These are phyloP conservation scores for Jacaranda copaia DNA, from an alignment of 257 asterid species.

Conservation along the genomic window DNA sequence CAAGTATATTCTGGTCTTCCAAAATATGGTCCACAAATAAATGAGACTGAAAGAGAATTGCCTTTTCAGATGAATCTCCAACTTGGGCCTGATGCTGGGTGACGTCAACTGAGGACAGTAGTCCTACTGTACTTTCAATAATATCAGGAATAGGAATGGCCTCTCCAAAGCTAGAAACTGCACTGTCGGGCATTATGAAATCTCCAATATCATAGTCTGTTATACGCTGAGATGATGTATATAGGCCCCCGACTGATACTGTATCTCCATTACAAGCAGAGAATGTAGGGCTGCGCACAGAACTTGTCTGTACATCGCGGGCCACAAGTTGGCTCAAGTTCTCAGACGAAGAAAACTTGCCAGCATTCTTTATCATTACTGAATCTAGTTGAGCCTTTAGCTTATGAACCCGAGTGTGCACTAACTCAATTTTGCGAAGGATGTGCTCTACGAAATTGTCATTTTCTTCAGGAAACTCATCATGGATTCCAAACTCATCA, in stretches of 20 bases:
- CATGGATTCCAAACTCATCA: constrained; percentile 61
- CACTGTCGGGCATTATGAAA: constrained; percentile 60
- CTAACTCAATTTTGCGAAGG: constrained; percentile 71
- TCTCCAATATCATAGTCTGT: constrained; percentile 65
- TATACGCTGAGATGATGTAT: constrained; percentile 47
- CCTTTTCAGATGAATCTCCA: constrained; percentile 84
- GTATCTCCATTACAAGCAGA: constrained; percentile 79
- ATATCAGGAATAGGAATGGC: constrained; percentile 73
- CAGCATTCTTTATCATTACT: constrained; percentile 61
- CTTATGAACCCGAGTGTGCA: constrained; percentile 70
- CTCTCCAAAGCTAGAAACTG: constrained; percentile 70
- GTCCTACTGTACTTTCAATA: constrained; percentile 82
- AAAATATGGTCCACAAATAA: too few species aligned
- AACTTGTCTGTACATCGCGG: constrained; percentile 67
- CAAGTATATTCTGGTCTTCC: too few species aligned
- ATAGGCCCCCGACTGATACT: constrained; percentile 55
- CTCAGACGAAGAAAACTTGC: constrained; percentile 89
- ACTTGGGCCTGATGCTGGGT: constrained; percentile 62
- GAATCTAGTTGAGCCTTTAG: constrained; percentile 70
- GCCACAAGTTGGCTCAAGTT: constrained; percentile 68
- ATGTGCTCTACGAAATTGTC: constrained; percentile 58
- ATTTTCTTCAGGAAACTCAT: constrained; percentile 58
- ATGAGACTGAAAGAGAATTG: background rate
- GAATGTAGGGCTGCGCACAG: constrained; percentile 73
- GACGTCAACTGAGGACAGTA: constrained; percentile 71